Conservation (phyloP, 768 basidiomycete species). For the Lactifluus piperatus region DNA sequence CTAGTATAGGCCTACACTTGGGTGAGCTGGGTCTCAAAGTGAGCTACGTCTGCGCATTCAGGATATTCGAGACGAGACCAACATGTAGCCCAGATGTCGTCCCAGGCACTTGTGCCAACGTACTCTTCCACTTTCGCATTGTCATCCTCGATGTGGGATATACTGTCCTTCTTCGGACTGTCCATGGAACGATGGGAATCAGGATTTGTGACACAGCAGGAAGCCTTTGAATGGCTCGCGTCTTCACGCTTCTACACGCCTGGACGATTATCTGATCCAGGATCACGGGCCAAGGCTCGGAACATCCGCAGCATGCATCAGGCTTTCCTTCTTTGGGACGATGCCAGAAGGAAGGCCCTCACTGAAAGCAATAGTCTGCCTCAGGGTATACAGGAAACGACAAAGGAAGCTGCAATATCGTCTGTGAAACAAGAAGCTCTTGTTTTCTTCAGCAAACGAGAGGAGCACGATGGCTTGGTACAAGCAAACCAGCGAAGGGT, state of each 20-base stretch:
- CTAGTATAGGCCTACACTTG: conserved; percentile 41
- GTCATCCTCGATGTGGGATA: conserved; percentile 38
- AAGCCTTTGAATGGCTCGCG: conserved; percentile 51
- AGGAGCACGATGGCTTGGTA: conserved; percentile 35
- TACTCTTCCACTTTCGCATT: conserved; percentile 39
- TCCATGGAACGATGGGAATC: conserved; percentile 40
- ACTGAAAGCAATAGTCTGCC: background rate
- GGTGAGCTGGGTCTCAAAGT: conserved; percentile 55
- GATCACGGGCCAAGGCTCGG: conserved; percentile 32
- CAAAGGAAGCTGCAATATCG: background rate
- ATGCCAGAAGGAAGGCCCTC: background rate
- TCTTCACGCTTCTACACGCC: conserved; percentile 47
- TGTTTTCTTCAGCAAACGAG: conserved; percentile 41
- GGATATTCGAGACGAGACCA: background rate
- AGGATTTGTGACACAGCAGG: conserved; percentile 47
- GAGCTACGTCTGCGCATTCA: background rate
- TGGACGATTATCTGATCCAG: conserved; percentile 25
- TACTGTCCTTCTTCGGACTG: conserved; percentile 50
- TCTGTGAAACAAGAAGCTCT: conserved; percentile 38
- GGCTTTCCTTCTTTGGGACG: conserved; percentile 40
- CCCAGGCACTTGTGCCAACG: conserved; percentile 29
- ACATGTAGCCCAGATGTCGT: conserved; percentile 31
- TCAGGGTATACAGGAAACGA: background rate
- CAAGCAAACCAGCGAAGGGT: conserved; percentile 24
- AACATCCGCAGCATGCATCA: conserved; percentile 47